Conservation (phyloP, 2,329 filamentous ascomycete species). For the Colletotrichum sp. region DNA sequence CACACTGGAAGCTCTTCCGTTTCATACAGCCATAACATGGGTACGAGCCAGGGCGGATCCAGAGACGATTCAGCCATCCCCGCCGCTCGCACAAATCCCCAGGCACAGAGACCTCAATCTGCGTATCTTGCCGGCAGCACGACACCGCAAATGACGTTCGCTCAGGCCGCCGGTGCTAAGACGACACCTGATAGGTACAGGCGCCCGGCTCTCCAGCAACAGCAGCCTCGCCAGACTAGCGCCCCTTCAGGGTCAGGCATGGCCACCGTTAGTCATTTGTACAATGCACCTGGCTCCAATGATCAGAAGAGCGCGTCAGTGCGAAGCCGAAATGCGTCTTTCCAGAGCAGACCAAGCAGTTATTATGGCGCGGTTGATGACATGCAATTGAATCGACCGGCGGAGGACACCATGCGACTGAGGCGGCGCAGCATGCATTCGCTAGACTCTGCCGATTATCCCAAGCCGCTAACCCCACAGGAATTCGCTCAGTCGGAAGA, state of each 20-base stretch:
- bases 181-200: slow-evolving; percentile 85
- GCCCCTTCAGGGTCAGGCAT: slow-evolving; percentile 58
- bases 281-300: slow-evolving; percentile 48
- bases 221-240: slow-evolving; percentile 36
- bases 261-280: slow-evolving; percentile 59
- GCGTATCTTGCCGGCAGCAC: slow-evolving; percentile 41
- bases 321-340: slow-evolving; percentile 34
- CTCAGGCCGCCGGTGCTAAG: slow-evolving; percentile 65
- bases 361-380: slow-evolving; percentile 67
- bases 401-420: slow-evolving; percentile 79
- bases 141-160: slow-evolving; percentile 54
- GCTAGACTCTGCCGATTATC: slow-evolving; percentile 52
- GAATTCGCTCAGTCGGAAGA: slow-evolving; percentile 36
- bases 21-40: slow-evolving; percentile 40
- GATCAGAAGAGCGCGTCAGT: slow-evolving; percentile 16
- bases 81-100: slow-evolving; percentile 43
- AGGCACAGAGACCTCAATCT: slow-evolving; percentile 47
- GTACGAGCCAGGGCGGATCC: slow-evolving; percentile 44
- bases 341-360: slow-evolving; percentile 56
- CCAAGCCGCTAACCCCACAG: slow-evolving; percentile 41
- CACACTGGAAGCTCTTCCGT: slow-evolving; percentile 42
- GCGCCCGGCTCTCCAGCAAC: slow-evolving; percentile 60
- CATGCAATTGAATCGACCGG: slow-evolving; percentile 62
- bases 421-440: slow-evolving; percentile 84
- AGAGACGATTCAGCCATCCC: slow-evolving; percentile 59